Evolutionary conservation across 108 stramenopile genomes (phyloP), one percentile per base, ranked within the genome.

Genomic region (Aurantiochytrium sp.): DNA sequence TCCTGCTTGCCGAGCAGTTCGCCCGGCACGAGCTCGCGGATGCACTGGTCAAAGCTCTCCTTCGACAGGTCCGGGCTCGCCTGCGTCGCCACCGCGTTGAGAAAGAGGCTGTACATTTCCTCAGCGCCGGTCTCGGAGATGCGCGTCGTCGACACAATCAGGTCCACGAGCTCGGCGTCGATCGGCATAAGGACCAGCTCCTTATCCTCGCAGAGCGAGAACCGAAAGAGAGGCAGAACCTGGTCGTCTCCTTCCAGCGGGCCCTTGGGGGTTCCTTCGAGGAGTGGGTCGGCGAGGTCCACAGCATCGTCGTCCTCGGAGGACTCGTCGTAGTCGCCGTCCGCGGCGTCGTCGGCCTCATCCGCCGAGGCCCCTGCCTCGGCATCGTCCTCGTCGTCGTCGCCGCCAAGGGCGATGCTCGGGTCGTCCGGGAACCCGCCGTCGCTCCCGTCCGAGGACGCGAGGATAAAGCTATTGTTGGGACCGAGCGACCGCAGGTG

Each of bases 121-220:
- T 81, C 73, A 6, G 73, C 45, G 12, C 45, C 73, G 6, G 45
- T 81, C 21, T 81, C 73, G 73, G 42, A 81, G 24, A 81, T 41
- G 45, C 73, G 73, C 73, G 73, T 81, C 12, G 45, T 81, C n/a
- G 73, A 81, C 19, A 81, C 45, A 6, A 81, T 48, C 39, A 81
- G 39, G 39, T 81, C 73, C 10, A 81, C 45, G 21, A 81, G 24
- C 73, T 81, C 73, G n/a, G 73, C 73, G 24, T 81, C 73, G 32
- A 81, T 81, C 12, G 73, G 39, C 42, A 41, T 41, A 0, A 81
- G 1, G n/a, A 81, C 45, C 10, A 81, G 30, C 24, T 81, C 42
- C 17, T 48, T 41, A 17, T 48, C 73, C 19, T 81, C 45, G n/a
- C n/a, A 41, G 17, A 81, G 39, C 3, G 21, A 6, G 3, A 81